Evolutionary conservation across 2,329 filamentous ascomycete genomes (phyloP).

Genomic region (Bipolaris victoriae): DNA sequence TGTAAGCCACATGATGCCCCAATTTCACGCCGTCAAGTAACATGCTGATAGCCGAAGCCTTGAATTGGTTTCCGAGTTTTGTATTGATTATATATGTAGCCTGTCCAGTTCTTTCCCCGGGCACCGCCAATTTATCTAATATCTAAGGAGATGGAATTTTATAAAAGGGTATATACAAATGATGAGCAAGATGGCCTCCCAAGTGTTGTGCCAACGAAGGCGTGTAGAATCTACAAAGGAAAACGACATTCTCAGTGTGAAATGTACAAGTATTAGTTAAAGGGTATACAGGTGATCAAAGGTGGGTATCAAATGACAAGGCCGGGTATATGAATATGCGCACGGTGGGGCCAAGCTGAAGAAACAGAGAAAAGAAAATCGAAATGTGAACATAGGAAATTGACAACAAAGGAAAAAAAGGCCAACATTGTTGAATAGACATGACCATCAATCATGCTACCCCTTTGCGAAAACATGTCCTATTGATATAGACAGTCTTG

Average conservation of each 20-base stretch:
- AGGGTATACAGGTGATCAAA: conserved; percentile 4
- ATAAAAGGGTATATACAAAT: conserved; percentile 3
- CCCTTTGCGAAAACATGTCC: conserved; percentile 12
- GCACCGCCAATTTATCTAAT: conserved; percentile 5
- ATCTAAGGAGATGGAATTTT: conserved; percentile 6
- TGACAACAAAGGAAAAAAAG: conserved; percentile 1
- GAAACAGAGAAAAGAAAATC: conserved; percentile 1
- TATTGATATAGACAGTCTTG: conserved; percentile 8
- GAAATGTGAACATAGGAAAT: conserved; percentile 13
- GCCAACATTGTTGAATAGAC: conserved; percentile 5
- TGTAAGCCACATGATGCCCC: not conserved
- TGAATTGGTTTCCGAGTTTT: conserved; percentile 1
- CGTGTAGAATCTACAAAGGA: conserved; percentile 9
- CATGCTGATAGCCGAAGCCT: not conserved
- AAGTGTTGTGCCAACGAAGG: conserved; percentile 10
- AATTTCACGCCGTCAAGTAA: not conserved
- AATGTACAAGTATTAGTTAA: conserved; percentile 5
- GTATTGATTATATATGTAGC: not conserved
- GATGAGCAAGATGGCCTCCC: conserved; percentile 2
- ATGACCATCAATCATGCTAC: conserved; percentile 10
- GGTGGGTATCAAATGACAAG: conserved; percentile 13
- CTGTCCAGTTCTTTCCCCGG: conserved; percentile 3
- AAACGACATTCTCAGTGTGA: conserved; percentile 1
- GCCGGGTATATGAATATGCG: conserved; percentile 28
- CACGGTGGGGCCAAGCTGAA: conserved; percentile 16